phyloP scores from a whole-genome alignment of 1,139 yeast genomes.

The Protomyces macrosporus region DNA sequence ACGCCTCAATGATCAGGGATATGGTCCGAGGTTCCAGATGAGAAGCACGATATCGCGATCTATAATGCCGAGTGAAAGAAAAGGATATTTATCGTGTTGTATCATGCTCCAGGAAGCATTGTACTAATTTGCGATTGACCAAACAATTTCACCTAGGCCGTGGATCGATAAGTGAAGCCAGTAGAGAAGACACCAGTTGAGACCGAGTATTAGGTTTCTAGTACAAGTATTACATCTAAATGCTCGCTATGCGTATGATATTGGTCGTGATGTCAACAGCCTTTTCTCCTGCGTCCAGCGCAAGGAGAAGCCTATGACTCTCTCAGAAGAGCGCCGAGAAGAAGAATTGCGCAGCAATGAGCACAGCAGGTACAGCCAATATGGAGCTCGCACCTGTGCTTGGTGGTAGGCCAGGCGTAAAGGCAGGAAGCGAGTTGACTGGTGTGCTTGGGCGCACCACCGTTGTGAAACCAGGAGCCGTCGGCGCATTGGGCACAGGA shows the following conservation, averaged over 20 bases:
- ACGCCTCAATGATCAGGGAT: background rate
- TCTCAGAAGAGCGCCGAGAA: background rate
- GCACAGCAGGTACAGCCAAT: background rate
- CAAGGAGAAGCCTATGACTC: background rate
- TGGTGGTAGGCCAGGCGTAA: background rate
- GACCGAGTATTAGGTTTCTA: too few species aligned
- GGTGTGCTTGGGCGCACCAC: background rate
- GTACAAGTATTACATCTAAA: background rate
- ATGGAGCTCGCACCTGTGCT: background rate
- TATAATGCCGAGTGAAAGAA: too few species aligned
- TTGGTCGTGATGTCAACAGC: background rate
- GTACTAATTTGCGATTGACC: too few species aligned
- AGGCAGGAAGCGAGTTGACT: background rate
- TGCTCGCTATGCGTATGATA: background rate
- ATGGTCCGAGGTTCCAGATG: too few species aligned
- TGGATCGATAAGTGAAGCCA: too few species aligned
- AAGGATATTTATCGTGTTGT: too few species aligned
- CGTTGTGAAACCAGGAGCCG: background rate
- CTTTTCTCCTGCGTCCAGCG: background rate
- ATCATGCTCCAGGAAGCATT: too few species aligned
- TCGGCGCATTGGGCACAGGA: background rate
- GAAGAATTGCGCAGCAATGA: background rate
- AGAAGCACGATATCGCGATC: too few species aligned
- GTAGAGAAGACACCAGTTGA: too few species aligned
- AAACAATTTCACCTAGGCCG: too few species aligned